Conservation (phyloP, 2,329 filamentous ascomycete genomes). For the Mycosphaerelloides madeirae region DNA sequence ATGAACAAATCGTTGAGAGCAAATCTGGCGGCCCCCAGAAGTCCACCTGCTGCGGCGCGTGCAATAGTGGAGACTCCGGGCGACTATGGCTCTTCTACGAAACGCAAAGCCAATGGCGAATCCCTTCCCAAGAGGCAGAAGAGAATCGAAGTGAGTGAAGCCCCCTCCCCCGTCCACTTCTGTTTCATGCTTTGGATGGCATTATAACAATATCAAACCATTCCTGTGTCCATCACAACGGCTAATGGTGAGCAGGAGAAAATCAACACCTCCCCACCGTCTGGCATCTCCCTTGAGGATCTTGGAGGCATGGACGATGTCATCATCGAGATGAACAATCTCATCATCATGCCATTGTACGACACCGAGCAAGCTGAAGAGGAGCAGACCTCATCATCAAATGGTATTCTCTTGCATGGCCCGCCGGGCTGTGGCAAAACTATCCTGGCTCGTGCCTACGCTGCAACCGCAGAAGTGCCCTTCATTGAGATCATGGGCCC, state of each 20-base stretch:
- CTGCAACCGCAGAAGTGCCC: conserved; percentile 67
- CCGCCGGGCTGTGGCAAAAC: conserved; percentile 86
- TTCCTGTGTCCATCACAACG: too few relatives aligned
- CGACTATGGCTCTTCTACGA: conserved; percentile 42
- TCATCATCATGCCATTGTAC: conserved; percentile 68
- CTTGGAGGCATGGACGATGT: conserved; percentile 73
- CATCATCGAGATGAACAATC: conserved; percentile 62
- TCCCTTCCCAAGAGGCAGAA: conserved; percentile 63
- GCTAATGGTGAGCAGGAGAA: too few relatives aligned
- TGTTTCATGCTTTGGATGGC: too few relatives aligned
- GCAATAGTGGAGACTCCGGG: conserved; percentile 5
- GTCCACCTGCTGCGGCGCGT: too few relatives aligned
- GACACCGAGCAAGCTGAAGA: conserved; percentile 61
- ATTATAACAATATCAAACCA: too few relatives aligned
- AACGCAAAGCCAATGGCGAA: conserved; percentile 59
- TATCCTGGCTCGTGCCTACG: conserved; percentile 74
- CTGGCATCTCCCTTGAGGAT: conserved; percentile 63
- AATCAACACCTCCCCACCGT: conserved; percentile 55
- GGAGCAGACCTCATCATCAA: conserved; percentile 63
- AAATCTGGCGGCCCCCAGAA: conserved; percentile 18
- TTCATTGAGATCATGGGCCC: conserved; percentile 80
- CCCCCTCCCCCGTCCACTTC: too few relatives aligned
- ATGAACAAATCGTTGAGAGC: conserved; percentile 55
- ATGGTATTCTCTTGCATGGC: conserved; percentile 73
- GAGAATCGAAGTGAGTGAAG: conserved; percentile 11